These are phyloP conservation scores for Peronospora tabacina DNA, from an alignment of 352 stramenopile species.

Conservation along the genomic window DNA sequence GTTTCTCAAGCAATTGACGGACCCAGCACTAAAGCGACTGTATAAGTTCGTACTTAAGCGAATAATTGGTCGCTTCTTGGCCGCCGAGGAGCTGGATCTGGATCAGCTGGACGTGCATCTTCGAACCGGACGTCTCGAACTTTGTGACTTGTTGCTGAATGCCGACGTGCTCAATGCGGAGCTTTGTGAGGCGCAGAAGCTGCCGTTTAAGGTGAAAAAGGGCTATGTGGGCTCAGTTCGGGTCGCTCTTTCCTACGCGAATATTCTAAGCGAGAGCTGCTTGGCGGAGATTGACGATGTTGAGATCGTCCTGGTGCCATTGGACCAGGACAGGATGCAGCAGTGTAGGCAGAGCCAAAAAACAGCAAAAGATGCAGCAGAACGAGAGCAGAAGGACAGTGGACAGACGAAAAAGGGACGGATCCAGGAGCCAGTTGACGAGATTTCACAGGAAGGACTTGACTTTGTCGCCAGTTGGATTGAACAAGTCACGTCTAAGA, in stretches of 20 bases:
- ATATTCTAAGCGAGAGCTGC: conserved; percentile 86
- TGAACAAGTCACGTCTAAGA: conserved; percentile 85
- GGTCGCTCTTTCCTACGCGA: conserved; percentile 80
- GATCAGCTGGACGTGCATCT: conserved; percentile 84
- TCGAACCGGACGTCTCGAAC: conserved; percentile 60
- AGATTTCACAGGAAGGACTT: conserved; percentile 83
- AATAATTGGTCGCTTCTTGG: conserved; percentile 82
- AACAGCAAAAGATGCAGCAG: background rate
- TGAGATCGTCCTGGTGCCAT: conserved; percentile 77
- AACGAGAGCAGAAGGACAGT: conserved; percentile 7
- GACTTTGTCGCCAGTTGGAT: conserved; percentile 88
- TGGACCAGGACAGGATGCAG: conserved; percentile 17
- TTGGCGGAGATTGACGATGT: conserved; percentile 84
- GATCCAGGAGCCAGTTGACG: conserved; percentile 43
- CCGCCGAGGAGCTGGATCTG: conserved; percentile 74
- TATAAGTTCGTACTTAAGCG: conserved; percentile 90
- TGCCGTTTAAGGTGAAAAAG: conserved; percentile 83
- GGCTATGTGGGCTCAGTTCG: conserved; percentile 80
- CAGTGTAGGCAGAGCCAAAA: conserved; percentile 7
- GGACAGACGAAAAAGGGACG: conserved; percentile 13
- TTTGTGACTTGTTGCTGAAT: conserved; percentile 78
- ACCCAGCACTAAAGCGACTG: conserved; percentile 83
- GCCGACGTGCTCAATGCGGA: conserved; percentile 73
- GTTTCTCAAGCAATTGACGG: conserved; percentile 85
- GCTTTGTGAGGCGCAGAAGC: conserved; percentile 50